Evolutionary conservation across 495 filamentous ascomycete genomes (phyloP).

Genomic region (Talaromyces thailandensis): DNA sequence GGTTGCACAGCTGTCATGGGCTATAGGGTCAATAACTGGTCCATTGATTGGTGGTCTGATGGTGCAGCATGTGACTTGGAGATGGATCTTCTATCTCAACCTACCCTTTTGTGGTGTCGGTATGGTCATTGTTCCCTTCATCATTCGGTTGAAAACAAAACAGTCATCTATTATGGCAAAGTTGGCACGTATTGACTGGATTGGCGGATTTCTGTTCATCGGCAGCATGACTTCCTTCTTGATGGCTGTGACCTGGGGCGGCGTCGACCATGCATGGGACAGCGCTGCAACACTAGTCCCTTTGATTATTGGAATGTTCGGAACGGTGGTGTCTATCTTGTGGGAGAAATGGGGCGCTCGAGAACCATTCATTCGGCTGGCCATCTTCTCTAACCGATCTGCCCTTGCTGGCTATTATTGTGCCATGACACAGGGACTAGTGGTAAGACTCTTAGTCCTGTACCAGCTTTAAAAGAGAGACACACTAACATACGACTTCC

Average conservation of each 20-base stretch:
- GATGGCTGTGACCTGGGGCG: slow-evolving; percentile 49
- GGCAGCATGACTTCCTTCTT: slow-evolving; percentile 38
- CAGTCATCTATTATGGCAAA: slow-evolving; percentile 8
- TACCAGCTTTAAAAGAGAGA: not conserved
- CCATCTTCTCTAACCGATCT: slow-evolving; percentile 32
- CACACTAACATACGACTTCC: not conserved
- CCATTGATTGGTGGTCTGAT: slow-evolving; percentile 22
- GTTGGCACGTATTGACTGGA: slow-evolving; percentile 27
- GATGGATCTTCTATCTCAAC: slow-evolving; percentile 32
- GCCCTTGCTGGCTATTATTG: slow-evolving; percentile 21
- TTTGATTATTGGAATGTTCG: slow-evolving; percentile 29
- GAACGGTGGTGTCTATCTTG: slow-evolving; percentile 16
- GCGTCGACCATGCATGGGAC: slow-evolving; percentile 42
- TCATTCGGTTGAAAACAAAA: slow-evolving; percentile 15
- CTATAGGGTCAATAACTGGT: slow-evolving; percentile 22
- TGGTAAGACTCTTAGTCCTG: slow-evolving; percentile 13
- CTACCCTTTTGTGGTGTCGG: slow-evolving; percentile 26
- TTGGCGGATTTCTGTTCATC: slow-evolving; percentile 38
- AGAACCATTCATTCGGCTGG: slow-evolving; percentile 39
- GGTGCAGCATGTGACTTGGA: slow-evolving; percentile 17
- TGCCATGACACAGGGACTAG: slow-evolving; percentile 38
- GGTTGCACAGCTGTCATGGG: slow-evolving; percentile 21
- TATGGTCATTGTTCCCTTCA: slow-evolving; percentile 15
- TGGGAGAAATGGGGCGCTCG: slow-evolving; percentile 31
- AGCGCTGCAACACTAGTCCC: slow-evolving; percentile 37